A percentile compares a stretch with the other conserved stretches of the same genome.
phyloP scores from a whole-genome alignment of 2,329 filamentous ascomycete genomes.

The Pestalotiopsis sp. region DNA sequence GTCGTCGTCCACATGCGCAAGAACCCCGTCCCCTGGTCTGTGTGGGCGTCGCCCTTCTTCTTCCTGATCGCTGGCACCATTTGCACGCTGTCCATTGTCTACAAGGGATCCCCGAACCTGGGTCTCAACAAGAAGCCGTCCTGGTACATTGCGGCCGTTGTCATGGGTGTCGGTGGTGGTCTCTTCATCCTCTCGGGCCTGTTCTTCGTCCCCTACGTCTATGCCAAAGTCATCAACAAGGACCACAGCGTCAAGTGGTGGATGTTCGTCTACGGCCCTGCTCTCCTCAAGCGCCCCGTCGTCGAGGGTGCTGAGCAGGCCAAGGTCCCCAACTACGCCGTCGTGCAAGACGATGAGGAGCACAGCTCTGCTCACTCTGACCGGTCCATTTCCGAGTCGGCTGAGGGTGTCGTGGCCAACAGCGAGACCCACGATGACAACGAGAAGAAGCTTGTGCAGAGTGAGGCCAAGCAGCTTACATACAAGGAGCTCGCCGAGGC shows the following conservation, averaged over 20 bases:
- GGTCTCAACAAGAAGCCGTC: constrained; percentile 66
- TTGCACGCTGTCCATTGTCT: constrained; percentile 77
- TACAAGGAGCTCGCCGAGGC: constrained; percentile 66
- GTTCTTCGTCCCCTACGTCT: constrained; percentile 75
- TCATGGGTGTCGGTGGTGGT: constrained; percentile 64
- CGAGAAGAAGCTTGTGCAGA: constrained; percentile 46
- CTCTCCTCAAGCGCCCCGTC: constrained; percentile 62
- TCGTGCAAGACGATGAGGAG: constrained; percentile 68
- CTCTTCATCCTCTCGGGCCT: constrained; percentile 61
- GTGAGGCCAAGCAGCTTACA: constrained; percentile 53
- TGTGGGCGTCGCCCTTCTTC: constrained; percentile 74
- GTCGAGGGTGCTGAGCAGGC: constrained; percentile 55
- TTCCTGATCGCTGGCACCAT: constrained; percentile 77
- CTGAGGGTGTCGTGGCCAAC: background rate
- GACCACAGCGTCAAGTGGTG: constrained; percentile 68
- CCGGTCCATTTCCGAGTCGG: constrained; percentile 31
- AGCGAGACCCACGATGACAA: constrained; percentile 26
- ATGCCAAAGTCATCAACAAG: constrained; percentile 69
- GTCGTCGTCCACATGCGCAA: constrained; percentile 70
- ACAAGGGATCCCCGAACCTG: constrained; percentile 76
- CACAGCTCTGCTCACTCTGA: constrained; percentile 25
- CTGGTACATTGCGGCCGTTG: constrained; percentile 70
- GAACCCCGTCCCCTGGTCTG: constrained; percentile 72
- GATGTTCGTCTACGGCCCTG: constrained; percentile 63
- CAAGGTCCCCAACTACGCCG: constrained; percentile 74